Conservation (phyloP, 75 land plant genomes). For the Selaginella tamariscina region DNA sequence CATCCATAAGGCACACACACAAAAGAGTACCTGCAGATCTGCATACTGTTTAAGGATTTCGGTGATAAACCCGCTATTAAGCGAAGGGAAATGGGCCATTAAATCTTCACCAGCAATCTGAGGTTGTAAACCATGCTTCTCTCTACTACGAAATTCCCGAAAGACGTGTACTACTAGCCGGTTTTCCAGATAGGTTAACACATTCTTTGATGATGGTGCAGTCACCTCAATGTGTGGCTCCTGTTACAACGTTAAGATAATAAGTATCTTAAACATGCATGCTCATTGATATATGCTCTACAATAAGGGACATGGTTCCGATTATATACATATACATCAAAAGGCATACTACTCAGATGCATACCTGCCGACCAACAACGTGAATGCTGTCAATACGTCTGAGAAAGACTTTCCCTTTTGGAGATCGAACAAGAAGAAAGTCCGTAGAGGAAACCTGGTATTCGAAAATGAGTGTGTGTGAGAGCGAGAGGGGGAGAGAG, state of each 20-base stretch:
- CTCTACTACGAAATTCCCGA: slow-evolving; percentile 60
- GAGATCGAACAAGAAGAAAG: slow-evolving; percentile 6
- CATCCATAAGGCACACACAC: no score
- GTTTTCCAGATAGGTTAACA: background rate
- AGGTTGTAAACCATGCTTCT: slow-evolving; percentile 56
- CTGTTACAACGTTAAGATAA: background rate
- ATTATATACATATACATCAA: no score
- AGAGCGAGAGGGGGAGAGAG: no score
- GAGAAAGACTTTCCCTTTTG: background rate
- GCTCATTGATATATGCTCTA: no score
- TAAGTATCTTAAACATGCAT: background rate
- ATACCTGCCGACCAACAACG: slow-evolving; percentile 10
- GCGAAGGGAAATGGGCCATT: slow-evolving; percentile 51
- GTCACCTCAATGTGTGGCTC: slow-evolving; percentile 8
- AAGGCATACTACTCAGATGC: background rate
- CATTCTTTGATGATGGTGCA: slow-evolving; percentile 5
- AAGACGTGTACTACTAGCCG: background rate
- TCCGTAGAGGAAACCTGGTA: background rate
- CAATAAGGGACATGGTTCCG: no score
- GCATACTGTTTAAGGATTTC: slow-evolving; percentile 88
- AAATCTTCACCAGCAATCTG: slow-evolving; percentile 66
- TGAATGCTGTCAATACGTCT: slow-evolving; percentile 11
- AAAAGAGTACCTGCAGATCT: slow-evolving; percentile 84
- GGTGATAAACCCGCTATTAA: slow-evolving; percentile 56
- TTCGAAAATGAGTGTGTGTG: no score